Evolutionary conservation across 371 early-diverging fungal genomes (phyloP), one percentile per base, ranked within the genome.

Genomic region (Rhizopus microsporus): DNA sequence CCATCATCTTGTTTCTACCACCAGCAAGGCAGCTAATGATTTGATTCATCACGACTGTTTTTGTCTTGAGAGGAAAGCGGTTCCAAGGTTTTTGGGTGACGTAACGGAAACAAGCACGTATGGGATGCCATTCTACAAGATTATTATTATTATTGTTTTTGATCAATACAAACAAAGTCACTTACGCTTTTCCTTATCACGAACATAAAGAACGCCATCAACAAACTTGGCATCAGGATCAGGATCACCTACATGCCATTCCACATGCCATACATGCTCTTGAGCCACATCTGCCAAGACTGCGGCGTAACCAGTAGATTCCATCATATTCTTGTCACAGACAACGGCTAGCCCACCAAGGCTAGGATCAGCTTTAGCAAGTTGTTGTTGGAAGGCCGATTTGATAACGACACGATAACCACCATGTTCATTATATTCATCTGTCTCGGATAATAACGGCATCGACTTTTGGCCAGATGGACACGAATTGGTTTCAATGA

Each of bases 381-480:
- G 72, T 62, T 90, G 80, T 37, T 91, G 86, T 50, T 77, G 79
- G 67, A 94, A 92, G 0, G 95, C 91, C 3, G 83, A 77, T 60
- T 89, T 84, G 23, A 94, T 79, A 12, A 94, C 94, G 31, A 82
- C 59, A 30, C 91, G 85, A 64, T 93, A 94, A 2, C 91, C 90
- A 50, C 88, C 88, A 31, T 82, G 83, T 65, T 86, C 86, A 53
- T 78, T 80, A 31, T 77, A 68, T 46, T 89, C 89, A 57, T 93
- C 92, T 4, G 86, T 84, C 45, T 94, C 95, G 6, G 86, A 83
- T n/a, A 95, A 63, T 1, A 93, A 75, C 2, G 96, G 96, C 96
- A 95, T 95, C 9, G 93, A 92, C 60, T 93, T 94, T 76, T 95
- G 94, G 16, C 96, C 96, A n/a, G 92, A 91, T 1, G 96, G 96